Conservation (phyloP, 2,329 filamentous ascomycete genomes). For the Cordyceps tenuipes region DNA sequence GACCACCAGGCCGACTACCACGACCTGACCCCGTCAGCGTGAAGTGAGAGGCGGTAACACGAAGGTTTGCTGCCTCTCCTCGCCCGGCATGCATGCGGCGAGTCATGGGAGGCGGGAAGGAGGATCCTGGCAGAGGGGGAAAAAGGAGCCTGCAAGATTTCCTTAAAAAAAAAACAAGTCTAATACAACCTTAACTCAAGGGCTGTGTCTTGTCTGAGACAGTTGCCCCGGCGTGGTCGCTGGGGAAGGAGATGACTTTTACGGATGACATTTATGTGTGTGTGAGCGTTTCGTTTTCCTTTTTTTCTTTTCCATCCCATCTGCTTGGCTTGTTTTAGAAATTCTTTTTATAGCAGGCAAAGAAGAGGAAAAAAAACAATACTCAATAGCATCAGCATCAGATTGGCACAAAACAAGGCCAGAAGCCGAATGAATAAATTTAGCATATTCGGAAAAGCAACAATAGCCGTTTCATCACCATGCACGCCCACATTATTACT, state of each 20-base stretch:
- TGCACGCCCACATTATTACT: background rate
- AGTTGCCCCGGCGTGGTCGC: background rate
- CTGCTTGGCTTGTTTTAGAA: background rate
- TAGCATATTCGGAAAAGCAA: background rate
- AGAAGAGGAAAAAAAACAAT: background rate
- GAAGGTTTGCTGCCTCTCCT: no score
- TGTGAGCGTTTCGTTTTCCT: background rate
- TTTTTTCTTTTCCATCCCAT: background rate
- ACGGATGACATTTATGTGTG: no score
- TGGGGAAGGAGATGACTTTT: background rate
- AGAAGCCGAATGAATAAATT: background rate
- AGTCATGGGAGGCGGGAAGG: background rate
- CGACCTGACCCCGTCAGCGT: slow-evolving; percentile 25
- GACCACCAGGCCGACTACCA: slow-evolving; percentile 50
- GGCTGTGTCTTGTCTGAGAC: background rate
- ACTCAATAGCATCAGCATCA: background rate
- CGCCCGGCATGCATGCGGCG: background rate
- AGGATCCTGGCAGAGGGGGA: background rate
- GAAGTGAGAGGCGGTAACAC: background rate
- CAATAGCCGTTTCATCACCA: background rate
- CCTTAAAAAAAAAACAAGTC: background rate
- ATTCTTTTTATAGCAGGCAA: background rate
- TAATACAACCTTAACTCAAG: slow-evolving; percentile 7
- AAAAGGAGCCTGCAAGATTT: background rate
- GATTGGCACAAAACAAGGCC: background rate